Conservation (phyloP, 345 rosid genomes). For the Brassica juncea region DNA sequence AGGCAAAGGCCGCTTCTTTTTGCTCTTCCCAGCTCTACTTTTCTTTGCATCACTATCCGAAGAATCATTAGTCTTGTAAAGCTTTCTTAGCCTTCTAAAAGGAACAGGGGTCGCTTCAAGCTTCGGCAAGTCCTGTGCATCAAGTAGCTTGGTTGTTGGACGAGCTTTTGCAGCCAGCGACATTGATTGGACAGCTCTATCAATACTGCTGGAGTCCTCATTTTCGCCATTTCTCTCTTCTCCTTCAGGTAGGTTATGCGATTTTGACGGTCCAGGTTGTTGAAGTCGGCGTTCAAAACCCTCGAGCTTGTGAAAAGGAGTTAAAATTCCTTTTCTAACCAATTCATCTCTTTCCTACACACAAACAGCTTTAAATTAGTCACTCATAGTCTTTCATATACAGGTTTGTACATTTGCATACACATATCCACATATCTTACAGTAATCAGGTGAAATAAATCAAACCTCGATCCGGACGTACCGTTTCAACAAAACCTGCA, state of each 20-base stretch:
- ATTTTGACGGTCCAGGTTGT: conserved; percentile 57
- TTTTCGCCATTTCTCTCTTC: conserved; percentile 33
- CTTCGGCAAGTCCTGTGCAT: conserved; percentile 69
- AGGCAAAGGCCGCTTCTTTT: conserved; percentile 82
- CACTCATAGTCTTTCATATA: conserved; percentile 17
- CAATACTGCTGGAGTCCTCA: conserved; percentile 54
- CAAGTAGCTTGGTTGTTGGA: conserved; percentile 80
- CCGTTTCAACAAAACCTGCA: conserved; percentile 88
- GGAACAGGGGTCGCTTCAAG: conserved; percentile 76
- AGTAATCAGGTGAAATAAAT: conserved; percentile 9
- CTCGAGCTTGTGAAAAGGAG: conserved; percentile 92
- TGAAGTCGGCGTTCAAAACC: conserved; percentile 88
- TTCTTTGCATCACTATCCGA: conserved; percentile 52
- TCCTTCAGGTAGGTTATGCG: conserved; percentile 40
- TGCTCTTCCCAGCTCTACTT: conserved; percentile 43
- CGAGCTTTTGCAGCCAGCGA: conserved; percentile 79
- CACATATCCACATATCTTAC: not conserved
- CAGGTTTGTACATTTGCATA: no score
- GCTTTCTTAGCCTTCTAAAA: conserved; percentile 72
- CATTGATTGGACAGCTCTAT: conserved; percentile 61
- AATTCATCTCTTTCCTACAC: conserved; percentile 94
- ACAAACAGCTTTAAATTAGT: conserved; percentile 34
- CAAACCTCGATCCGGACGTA: conserved; percentile 42
- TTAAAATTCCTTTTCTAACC: conserved; percentile 91
- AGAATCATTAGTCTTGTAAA: conserved; percentile 48